Base-by-base conservation (phyloP, 2,329 filamentous ascomycete species). In the Grosmannia serpens region DNA sequence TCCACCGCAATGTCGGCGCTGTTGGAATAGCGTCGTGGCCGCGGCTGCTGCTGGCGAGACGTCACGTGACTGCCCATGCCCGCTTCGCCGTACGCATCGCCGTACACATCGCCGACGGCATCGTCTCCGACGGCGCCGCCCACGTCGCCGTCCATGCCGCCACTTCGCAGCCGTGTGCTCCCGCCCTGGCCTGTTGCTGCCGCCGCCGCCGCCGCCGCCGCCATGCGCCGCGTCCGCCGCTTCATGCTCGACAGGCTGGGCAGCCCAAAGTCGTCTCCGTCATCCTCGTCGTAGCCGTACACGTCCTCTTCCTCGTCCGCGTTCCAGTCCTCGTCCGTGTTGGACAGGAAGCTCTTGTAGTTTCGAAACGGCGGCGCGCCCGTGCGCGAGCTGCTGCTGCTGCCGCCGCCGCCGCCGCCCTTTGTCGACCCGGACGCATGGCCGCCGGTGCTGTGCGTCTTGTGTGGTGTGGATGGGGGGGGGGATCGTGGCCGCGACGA, bases 1-100 rank as follows among this genome's bases (percentile, higher is more conserved):
- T 96, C 91, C 67, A 95, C 88, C 22, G 91, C 91, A 69, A 97
- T 96, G 70, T 97, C 92, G 62, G 89, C 89, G 72, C 91, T 96
- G 72, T 95, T 87, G 29, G 89, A 88, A 60, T 87, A 85, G 57
- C 83, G 78, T 63, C 86, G 76, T n/a, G 70, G 35, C 35, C 52
- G 35, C 51, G 15, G n/a, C 51, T 17, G 51, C 51, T 22, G 50
- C 29, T 24, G 46, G 74, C 73, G 22, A 2, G 26, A 15, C 17
- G 20, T 6, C 20, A 20, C 44, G 22, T n/a, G 44, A 2, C 13
- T 10, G 24, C 44, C 10, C n/a, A n/a, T n/a, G n/a, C n/a, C n/a
- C n/a, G n/a, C n/a, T n/a, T 5, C n/a, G 41, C n/a, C 9, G 9
- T 5, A 5, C 15, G 20, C 20, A 46, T 46, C 41, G 9, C 17